Evolutionary conservation across 305 asterid genomes (phyloP), one percentile per base, ranked within the genome.

Genomic region (Ajuga reptans): DNA sequence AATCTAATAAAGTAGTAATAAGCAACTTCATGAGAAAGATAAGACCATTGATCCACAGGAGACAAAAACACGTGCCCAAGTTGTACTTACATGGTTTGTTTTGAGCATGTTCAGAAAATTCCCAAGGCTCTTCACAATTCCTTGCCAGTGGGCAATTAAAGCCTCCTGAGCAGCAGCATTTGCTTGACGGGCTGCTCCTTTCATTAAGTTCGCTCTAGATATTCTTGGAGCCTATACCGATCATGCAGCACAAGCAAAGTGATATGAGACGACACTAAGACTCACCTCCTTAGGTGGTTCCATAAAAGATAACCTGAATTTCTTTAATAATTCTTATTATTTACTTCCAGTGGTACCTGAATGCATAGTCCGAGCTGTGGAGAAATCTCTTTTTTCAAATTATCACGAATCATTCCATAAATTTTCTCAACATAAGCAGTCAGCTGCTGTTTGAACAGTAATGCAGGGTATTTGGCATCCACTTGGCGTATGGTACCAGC

Each of bases 361-460:
- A 93, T 93, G 85, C 99, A 93, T 73, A 84, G 79, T 42, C 96
- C 96, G 11, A 93, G 95, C 45, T 75, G 80, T 29, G 97, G 97
- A 71, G 97, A 87, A 64, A 93, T 90, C 85, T 93, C 97, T 77
- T 89, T 93, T 83, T 93, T 93, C 80, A 91, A 72, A 82, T 93
- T 93, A 76, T 93, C 99, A 15, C 99, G 92, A 43, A 91, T 83
- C 92, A 93, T 87, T 71, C 97, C 99, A 64, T 89, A 93, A 55
- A 91, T 87, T 83, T 93, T 93, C 78, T 91, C 99, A 65, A 91
- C 97, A 79, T 86, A 93, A 65, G 99, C 99, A 52, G 99, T 94
- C 60, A 91, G 82, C 80, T 94, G 99, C 80, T 94, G 99, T 75
- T 94, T 94, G 80, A 88, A 88, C 64, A 88, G 78, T 63, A 88